Evolutionary conservation across 129 eudicot species (phyloP).

Genomic region (Artemisia annua): DNA sequence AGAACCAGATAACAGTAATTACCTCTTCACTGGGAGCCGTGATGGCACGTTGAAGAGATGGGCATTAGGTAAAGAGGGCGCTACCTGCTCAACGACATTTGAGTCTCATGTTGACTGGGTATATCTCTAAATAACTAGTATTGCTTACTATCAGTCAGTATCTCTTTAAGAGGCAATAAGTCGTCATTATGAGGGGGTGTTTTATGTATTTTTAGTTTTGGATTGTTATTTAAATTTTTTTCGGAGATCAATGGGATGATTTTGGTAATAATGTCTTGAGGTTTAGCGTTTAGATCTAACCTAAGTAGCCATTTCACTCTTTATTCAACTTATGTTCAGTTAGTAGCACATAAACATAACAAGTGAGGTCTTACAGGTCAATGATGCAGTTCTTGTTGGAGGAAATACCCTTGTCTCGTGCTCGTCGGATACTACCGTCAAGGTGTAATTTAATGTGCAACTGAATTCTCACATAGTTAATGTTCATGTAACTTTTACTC

Average conservation of each 20-base stretch:
- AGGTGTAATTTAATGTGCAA: slow-evolving; percentile 43
- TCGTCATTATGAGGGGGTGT: neutral
- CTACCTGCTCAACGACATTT: slow-evolving; percentile 84
- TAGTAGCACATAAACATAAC: neutral
- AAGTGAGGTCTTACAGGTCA: slow-evolving; percentile 59
- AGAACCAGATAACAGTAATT: slow-evolving; percentile 44
- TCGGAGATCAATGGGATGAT: neutral
- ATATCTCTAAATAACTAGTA: slow-evolving; percentile 21
- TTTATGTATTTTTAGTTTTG: neutral
- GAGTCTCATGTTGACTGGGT: slow-evolving; percentile 99
- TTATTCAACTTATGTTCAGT: neutral
- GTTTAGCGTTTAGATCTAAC: neutral
- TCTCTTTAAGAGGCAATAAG: neutral
- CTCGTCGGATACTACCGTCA: slow-evolving; percentile 92
- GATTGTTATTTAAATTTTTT: neutral
- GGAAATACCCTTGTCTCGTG: slow-evolving; percentile 82
- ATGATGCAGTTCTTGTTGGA: slow-evolving; percentile 87
- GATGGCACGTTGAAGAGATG: slow-evolving; percentile 96
- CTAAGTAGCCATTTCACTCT: neutral
- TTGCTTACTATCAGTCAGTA: slow-evolving; percentile 8
- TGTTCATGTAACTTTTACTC: slow-evolving; percentile 18
- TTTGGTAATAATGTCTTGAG: neutral
- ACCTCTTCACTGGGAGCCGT: slow-evolving; percentile 91
- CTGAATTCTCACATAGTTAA: slow-evolving; percentile 2
- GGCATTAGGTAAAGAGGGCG: slow-evolving; percentile 66